Conservation (phyloP, 2,329 filamentous ascomycete genomes). For the Scedosporium apiospermum region DNA sequence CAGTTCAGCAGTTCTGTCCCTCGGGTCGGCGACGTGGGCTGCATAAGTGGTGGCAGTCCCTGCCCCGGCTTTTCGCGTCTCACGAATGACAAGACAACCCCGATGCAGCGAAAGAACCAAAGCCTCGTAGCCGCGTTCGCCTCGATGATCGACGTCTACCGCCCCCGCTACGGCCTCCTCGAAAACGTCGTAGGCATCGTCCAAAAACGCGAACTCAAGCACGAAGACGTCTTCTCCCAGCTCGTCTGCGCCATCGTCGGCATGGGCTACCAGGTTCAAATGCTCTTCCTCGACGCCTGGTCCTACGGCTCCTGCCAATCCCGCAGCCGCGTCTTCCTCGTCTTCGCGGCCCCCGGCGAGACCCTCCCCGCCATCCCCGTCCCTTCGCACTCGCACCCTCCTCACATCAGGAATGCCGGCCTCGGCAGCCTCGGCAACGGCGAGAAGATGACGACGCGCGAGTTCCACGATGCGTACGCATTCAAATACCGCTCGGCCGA, state of each 20-base stretch:
- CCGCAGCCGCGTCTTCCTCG: slow-evolving; percentile 60
- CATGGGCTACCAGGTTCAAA: slow-evolving; percentile 65
- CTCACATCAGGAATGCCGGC: slow-evolving; percentile 15
- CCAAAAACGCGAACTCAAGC: slow-evolving; percentile 22
- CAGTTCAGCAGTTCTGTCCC: slow-evolving; percentile 39
- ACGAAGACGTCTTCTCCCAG: slow-evolving; percentile 61
- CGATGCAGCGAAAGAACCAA: slow-evolving; percentile 55
- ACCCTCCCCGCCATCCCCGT: slow-evolving; percentile 44
- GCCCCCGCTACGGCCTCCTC: slow-evolving; percentile 63
- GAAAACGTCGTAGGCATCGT: slow-evolving; percentile 70
- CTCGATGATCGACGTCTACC: slow-evolving; percentile 64
- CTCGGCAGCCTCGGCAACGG: slow-evolving; percentile 54
- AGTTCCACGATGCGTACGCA: slow-evolving; percentile 34
- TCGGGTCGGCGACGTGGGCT: slow-evolving; percentile 51
- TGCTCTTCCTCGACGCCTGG: slow-evolving; percentile 61
- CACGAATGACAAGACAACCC: slow-evolving; percentile 47
- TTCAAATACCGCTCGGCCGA: slow-evolving; percentile 47
- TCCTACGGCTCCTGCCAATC: slow-evolving; percentile 56
- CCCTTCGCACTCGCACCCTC: slow-evolving; percentile 54
- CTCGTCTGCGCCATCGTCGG: slow-evolving; percentile 64
- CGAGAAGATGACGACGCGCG: slow-evolving; percentile 45
- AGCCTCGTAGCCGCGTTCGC: slow-evolving; percentile 71
- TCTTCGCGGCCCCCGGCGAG: slow-evolving; percentile 59
- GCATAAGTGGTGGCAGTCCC: slow-evolving; percentile 65
- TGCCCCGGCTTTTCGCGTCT: slow-evolving; percentile 66